Conservation (phyloP, 352 stramenopile species). For the Thalassiosira sp. region DNA sequence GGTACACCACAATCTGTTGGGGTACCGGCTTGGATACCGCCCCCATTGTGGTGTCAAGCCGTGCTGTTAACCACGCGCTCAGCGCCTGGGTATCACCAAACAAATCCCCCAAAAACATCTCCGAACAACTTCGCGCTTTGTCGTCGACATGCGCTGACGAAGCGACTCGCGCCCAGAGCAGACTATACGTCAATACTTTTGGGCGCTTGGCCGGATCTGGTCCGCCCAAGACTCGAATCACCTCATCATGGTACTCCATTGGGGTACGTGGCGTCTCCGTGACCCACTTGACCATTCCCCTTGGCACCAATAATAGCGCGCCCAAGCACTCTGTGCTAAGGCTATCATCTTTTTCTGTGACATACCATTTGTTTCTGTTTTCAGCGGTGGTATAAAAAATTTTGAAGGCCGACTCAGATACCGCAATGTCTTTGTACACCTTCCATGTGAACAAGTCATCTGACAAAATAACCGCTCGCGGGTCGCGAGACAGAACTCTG, state of each 20-base stretch:
- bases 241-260: background rate
- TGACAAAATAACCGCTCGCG: too few relatives aligned
- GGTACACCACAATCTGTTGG: background rate
- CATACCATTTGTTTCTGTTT: background rate
- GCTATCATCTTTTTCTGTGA: background rate
- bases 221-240: background rate
- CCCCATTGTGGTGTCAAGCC: background rate
- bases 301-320: background rate
- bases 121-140: background rate
- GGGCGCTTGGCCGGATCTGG: background rate
- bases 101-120: background rate
- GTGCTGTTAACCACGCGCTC: background rate
- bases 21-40: background rate
- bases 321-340: background rate
- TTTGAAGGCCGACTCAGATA: background rate
- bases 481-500: background rate
- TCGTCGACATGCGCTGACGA: background rate
- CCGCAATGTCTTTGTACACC: background rate
- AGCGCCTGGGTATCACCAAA: background rate
- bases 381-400: background rate
- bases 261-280: background rate
- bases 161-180: background rate
- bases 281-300: background rate
- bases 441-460: too few relatives aligned
- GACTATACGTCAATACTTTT: background rate